Base-by-base conservation (phyloP, 78 protist genomes). In the Anaeramoeba flamelloides region DNA sequence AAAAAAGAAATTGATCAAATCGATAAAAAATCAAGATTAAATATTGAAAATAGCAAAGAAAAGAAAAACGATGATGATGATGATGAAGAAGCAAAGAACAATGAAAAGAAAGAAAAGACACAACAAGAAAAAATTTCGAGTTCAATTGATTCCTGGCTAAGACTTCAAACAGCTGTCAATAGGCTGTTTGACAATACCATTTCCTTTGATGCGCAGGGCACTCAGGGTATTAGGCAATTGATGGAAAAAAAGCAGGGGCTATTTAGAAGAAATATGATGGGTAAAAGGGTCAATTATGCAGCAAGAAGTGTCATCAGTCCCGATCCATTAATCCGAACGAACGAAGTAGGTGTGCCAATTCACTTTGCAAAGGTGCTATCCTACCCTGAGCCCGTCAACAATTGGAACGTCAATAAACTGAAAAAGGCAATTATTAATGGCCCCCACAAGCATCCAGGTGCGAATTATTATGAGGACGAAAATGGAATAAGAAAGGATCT, bases 241-340 rank as follows among this genome's bases (percentile, higher is more conserved):
- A 85, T 97, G 65, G 99, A 95, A 40, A 87, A 88, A 86, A 97
- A 97, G 82, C 92, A 91, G 74, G 99, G 99, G 22, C 78, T 89
- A 81, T 94, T 97, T 88, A 88, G 99, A 80, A 91, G 75, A 90
- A 85, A 96, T 89, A 94, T 97, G 96, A 97, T 97, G 99, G 99
- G 99, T 78, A 97, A 97, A 88, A 92, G 99, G 1, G 99, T 96
- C 78, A 97, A 97, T 91, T 94, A 81, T 32, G 94, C 98, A 1
- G 95, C 95, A 3, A 91, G 99, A 34, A 83, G 89, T 0, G 99
- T 97, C 83, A 97, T 97, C 75, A 92, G 96, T 1, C 99, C 99
- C 3, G 99, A 97, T 80, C 91, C 89, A 3, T 75, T 84, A 39
- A 65, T 97, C 39, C 90, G 77, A 31, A 83, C 97, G 40, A 81